phyloP scores from a whole-genome alignment of 257 asterid genomes.

The Gentiana dahurica region DNA sequence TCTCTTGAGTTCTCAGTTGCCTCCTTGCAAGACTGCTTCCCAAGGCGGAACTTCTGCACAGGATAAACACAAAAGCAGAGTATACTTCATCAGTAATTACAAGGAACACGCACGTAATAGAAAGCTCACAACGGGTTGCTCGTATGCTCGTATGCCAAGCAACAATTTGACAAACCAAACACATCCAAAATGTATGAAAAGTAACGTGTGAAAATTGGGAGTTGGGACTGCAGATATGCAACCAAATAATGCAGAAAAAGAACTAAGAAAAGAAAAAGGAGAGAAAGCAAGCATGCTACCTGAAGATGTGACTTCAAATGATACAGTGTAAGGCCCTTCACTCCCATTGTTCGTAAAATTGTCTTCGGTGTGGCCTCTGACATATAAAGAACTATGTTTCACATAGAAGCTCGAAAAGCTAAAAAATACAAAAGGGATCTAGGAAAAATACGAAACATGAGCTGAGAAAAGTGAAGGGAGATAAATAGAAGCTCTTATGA shows the following conservation, averaged over 20 bases:
- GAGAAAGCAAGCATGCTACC: slow-evolving; percentile 25
- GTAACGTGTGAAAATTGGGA: neutral
- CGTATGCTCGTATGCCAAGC: neutral
- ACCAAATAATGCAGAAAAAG: neutral
- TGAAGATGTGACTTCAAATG: slow-evolving; percentile 97
- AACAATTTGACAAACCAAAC: neutral
- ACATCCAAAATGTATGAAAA: neutral
- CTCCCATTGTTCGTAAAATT: slow-evolving; percentile 88
- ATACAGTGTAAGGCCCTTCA: slow-evolving; percentile 85
- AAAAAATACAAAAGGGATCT: neutral
- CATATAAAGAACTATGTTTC: slow-evolving; percentile 11
- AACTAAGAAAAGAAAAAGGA: neutral
- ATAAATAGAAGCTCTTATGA: neutral
- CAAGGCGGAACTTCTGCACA: slow-evolving; percentile 80
- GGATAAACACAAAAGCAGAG: slow-evolving; percentile 1
- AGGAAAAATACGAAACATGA: neutral
- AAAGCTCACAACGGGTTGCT: neutral
- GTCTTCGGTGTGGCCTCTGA: slow-evolving; percentile 94
- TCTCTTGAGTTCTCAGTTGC: slow-evolving; percentile 73
- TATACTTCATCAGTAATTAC: neutral
- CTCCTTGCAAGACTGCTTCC: slow-evolving; percentile 72
- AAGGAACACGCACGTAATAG: neutral
- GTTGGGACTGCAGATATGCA: neutral
- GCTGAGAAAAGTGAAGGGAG: neutral
- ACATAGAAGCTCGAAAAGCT: slow-evolving; percentile 3